Conservation (phyloP, 148 eudicot species). For the Chenopodium suecicum region DNA sequence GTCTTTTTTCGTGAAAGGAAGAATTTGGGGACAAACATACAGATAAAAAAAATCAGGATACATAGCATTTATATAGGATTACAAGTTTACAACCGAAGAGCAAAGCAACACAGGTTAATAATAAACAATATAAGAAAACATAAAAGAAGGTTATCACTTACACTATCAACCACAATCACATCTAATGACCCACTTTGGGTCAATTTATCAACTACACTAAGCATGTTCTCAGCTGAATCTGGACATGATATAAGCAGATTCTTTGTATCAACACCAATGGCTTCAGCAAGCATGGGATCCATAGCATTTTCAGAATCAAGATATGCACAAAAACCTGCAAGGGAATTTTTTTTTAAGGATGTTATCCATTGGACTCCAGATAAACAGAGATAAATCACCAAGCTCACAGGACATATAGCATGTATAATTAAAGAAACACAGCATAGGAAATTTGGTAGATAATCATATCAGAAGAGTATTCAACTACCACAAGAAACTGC, state of each 20-base stretch:
- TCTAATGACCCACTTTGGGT: constrained; percentile 83
- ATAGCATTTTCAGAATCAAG: constrained; percentile 93
- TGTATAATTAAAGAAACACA: not conserved
- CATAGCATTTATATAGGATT: not conserved
- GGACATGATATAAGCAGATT: constrained; percentile 85
- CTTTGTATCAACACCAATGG: constrained; percentile 74
- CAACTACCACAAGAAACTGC: not conserved
- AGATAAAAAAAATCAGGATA: not conserved
- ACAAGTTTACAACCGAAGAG: not conserved
- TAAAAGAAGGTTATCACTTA: constrained; percentile 37
- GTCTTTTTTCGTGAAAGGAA: not conserved
- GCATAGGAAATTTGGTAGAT: not conserved
- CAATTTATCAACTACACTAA: constrained; percentile 83
- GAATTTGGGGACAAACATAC: not conserved
- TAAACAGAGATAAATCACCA: not conserved
- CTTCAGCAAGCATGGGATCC: constrained; percentile 77
- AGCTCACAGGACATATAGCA: not conserved
- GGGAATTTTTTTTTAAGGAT: not conserved
- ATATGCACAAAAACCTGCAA: constrained; percentile 91
- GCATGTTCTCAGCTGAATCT: constrained; percentile 90
- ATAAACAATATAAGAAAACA: constrained; percentile 3
- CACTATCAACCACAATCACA: constrained; percentile 96
- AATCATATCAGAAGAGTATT: not conserved
- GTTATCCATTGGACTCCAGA: not conserved
- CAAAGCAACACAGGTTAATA: not conserved